Evolutionary conservation across 2,329 filamentous ascomycete species (phyloP).

Genomic region (Talaromyces pinophilus): DNA sequence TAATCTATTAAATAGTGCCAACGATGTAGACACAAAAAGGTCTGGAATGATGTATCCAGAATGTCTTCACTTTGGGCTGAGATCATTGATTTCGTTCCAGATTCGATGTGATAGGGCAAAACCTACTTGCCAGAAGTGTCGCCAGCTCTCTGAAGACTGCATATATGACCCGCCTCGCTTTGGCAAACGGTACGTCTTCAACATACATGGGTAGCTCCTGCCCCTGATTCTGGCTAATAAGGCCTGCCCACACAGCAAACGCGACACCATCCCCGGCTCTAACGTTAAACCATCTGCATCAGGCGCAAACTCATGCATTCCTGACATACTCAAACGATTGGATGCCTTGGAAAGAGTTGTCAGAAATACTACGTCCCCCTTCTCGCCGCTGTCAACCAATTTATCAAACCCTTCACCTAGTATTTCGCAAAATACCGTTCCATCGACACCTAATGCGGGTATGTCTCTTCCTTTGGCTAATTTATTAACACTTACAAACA

Average conservation of each 20-base stretch:
- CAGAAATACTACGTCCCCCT: not conserved
- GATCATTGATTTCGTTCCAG: not conserved
- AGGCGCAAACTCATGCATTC: not conserved
- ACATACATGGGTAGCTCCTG: too few species aligned
- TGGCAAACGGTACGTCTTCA: not conserved
- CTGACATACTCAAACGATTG: not conserved
- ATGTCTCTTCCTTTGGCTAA: not conserved
- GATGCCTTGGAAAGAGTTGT: constrained; percentile 5
- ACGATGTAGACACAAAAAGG: not conserved
- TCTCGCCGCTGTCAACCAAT: not conserved
- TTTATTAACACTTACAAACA: not conserved
- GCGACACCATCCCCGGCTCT: not conserved
- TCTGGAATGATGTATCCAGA: too few species aligned
- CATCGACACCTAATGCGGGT: not conserved
- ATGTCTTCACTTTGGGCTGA: too few species aligned
- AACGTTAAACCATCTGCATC: not conserved
- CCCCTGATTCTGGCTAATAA: not conserved
- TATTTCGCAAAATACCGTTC: not conserved
- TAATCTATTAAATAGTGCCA: not conserved
- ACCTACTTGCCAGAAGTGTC: not conserved
- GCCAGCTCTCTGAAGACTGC: not conserved
- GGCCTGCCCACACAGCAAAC: not conserved
- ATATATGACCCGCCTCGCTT: not conserved
- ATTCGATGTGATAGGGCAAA: constrained; percentile 1
- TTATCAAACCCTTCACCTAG: not conserved